Percentiles rank a stretch among this genome's conserved stretches.
phyloP scores from a whole-genome alignment of 352 stramenopile genomes.

The Phytopythium sindhum region DNA sequence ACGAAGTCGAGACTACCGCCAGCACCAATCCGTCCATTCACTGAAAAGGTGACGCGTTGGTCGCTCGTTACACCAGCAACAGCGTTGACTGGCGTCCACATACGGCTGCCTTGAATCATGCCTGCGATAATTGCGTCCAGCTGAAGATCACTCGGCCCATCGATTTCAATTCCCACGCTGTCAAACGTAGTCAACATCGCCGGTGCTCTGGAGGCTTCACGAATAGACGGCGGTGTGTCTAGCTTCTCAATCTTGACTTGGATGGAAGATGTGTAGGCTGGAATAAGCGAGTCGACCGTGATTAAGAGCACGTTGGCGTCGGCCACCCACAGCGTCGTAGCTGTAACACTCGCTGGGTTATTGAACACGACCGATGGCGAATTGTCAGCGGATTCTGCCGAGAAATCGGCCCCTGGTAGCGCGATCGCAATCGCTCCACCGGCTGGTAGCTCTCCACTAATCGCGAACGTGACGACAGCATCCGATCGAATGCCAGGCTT shows the following conservation, averaged over 20 bases:
- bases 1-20: slow-evolving; percentile 40
- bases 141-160: slow-evolving; percentile 37
- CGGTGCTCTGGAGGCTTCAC: slow-evolving; percentile 13
- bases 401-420: slow-evolving; percentile 37
- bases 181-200: slow-evolving; percentile 44
- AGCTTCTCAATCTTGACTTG: slow-evolving; percentile 36
- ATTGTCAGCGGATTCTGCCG: slow-evolving; percentile 18
- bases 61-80: slow-evolving; percentile 47
- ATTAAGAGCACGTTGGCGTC: slow-evolving; percentile 12
- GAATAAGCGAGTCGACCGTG: slow-evolving; percentile 14
- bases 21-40: slow-evolving; percentile 30
- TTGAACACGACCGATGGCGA: slow-evolving; percentile 22
- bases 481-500: slow-evolving; percentile 47
- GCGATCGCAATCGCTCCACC: slow-evolving; percentile 35
- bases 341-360: slow-evolving; percentile 15
- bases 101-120: slow-evolving; percentile 37
- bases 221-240: slow-evolving; percentile 37
- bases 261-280: slow-evolving; percentile 23
- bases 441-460: slow-evolving; percentile 36
- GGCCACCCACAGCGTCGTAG: slow-evolving; percentile 25
- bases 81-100: slow-evolving; percentile 36
- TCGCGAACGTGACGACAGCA: slow-evolving; percentile 38
- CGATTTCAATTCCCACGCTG: slow-evolving; percentile 32
- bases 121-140: slow-evolving; percentile 45
- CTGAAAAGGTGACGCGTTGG: slow-evolving; percentile 45